phyloP scores from a whole-genome alignment of 306 rosid species.

The Sicyos baderoa region DNA sequence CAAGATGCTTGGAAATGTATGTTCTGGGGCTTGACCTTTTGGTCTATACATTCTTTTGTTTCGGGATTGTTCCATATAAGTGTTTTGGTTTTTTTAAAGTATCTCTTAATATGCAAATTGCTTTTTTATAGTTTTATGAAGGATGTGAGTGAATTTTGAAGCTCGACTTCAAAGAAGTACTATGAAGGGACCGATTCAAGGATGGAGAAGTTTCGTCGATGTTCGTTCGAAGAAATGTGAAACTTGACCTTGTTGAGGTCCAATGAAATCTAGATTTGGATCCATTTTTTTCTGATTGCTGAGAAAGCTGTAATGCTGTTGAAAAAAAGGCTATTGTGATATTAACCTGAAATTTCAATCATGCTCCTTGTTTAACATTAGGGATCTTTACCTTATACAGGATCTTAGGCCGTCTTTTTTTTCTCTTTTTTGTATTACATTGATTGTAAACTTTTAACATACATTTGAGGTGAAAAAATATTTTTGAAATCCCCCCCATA shows the following conservation, averaged over 20 bases:
- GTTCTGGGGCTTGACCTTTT: background rate
- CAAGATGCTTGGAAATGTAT: background rate
- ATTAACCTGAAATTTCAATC: background rate
- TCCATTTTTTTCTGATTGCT: background rate
- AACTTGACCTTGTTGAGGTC: background rate
- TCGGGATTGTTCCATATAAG: background rate
- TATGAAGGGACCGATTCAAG: background rate
- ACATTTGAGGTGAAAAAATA: no score
- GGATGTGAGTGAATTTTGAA: background rate
- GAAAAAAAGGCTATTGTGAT: background rate
- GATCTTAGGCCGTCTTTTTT: background rate
- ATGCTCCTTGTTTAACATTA: background rate
- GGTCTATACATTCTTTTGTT: background rate
- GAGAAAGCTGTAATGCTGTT: slow-evolving; percentile 3
- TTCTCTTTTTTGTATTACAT: no score
- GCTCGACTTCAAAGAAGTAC: background rate
- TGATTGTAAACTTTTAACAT: no score
- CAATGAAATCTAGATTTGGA: slow-evolving; percentile 1
- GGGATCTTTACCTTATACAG: background rate
- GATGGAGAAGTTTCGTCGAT: background rate
- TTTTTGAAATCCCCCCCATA: no score
- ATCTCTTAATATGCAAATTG: background rate
- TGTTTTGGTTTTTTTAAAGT: background rate
- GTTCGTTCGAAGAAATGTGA: background rate
- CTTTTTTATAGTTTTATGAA: background rate